Evolutionary conservation across 257 asterid genomes (phyloP).

Genomic region (Rauvolfia tetraphylla): DNA sequence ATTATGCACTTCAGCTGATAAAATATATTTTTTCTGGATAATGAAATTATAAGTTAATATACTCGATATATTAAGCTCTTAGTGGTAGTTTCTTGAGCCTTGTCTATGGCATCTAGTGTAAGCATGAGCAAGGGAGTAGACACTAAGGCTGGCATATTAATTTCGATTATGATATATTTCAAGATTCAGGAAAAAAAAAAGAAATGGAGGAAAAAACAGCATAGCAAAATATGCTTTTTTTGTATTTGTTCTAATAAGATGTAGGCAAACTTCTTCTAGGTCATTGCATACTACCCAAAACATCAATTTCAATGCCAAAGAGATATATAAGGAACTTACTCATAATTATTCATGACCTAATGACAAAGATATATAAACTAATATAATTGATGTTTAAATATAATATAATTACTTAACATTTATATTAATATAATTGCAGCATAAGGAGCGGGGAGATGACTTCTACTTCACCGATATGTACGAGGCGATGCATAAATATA

Average conservation of each 20-base stretch:
- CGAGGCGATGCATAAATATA: too few relatives aligned
- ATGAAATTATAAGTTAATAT: slow-evolving; percentile 7
- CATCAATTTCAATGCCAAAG: not conserved
- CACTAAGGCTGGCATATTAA: not conserved
- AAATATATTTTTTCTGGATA: not conserved
- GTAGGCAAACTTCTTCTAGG: not conserved
- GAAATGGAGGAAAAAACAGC: not conserved
- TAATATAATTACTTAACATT: too few relatives aligned
- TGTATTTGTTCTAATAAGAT: not conserved
- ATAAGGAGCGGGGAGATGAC: too few relatives aligned
- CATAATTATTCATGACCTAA: not conserved
- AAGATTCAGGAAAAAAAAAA: not conserved
- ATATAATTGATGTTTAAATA: too few relatives aligned
- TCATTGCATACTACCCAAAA: not conserved
- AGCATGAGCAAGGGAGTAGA: slow-evolving; percentile 26
- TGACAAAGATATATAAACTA: not conserved
- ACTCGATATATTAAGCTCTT: slow-evolving; percentile 85
- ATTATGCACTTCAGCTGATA: not conserved
- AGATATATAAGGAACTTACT: not conserved
- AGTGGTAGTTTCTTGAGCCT: slow-evolving; percentile 59
- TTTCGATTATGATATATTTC: not conserved
- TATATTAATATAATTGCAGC: too few relatives aligned
- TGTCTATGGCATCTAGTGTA: slow-evolving; percentile 67
- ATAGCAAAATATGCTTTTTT: not conserved
- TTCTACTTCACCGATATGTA: too few relatives aligned